A percentile compares a stretch with the other conserved stretches of the same genome.
phyloP scores from a whole-genome alignment of 2,329 filamentous ascomycete genomes.

The Thelonectria blattea region DNA sequence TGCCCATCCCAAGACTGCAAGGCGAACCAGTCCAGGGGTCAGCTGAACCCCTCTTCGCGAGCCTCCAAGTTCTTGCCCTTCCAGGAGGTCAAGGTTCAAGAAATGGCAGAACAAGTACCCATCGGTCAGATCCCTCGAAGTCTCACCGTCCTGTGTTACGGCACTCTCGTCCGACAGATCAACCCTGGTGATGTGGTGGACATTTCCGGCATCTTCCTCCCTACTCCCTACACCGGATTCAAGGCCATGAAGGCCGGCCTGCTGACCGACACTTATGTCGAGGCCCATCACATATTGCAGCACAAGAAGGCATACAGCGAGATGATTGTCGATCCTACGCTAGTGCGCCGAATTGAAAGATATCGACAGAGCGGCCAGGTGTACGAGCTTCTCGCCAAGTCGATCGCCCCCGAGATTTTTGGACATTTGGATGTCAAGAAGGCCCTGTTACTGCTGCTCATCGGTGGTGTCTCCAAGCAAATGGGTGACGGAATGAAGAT shows the following conservation, averaged over 20 bases:
- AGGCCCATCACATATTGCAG: conserved; percentile 90
- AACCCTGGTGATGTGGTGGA: conserved; percentile 96
- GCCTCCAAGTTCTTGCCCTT: conserved; percentile 97
- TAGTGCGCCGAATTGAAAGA: conserved; percentile 84
- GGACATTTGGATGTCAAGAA: conserved; percentile 98
- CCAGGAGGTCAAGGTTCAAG: conserved; percentile 98
- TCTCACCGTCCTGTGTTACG: conserved; percentile 87
- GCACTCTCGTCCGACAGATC: conserved; percentile 81
- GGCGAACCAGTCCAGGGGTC: conserved; percentile 88
- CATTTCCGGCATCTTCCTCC: conserved; percentile 92
- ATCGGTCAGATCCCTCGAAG: conserved; percentile 96
- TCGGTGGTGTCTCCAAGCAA: conserved; percentile 94
- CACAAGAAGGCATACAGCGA: conserved; percentile 99
- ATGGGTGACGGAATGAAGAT: conserved; percentile 99
- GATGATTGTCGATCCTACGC: conserved; percentile 80
- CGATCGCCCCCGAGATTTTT: conserved; percentile 96
- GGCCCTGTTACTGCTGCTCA: conserved; percentile 90
- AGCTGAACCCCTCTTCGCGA: conserved; percentile 91
- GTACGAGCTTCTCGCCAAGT: conserved; percentile 94
- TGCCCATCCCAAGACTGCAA: conserved; percentile 92
- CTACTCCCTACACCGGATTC: conserved; percentile 98
- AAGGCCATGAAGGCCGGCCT: conserved; percentile 94
- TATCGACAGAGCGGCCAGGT: conserved; percentile 86
- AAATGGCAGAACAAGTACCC: conserved; percentile 98
- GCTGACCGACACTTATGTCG: conserved; percentile 95